phyloP scores from a whole-genome alignment of 2,329 filamentous ascomycete species.

The Colletotrichum sublineola region DNA sequence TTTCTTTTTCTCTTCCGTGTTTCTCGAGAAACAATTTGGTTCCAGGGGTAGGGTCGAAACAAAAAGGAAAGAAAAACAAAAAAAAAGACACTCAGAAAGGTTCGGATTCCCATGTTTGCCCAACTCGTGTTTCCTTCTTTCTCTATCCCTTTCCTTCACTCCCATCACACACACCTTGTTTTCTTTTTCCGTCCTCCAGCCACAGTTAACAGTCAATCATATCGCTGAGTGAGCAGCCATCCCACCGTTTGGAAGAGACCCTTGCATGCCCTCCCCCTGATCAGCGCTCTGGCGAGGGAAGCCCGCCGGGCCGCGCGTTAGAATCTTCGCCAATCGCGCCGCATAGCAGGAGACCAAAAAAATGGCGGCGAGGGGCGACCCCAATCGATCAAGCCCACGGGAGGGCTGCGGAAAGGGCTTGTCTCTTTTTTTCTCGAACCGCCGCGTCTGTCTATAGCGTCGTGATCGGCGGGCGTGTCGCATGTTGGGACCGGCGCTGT shows the following conservation, averaged over 20 bases:
- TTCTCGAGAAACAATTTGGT: not conserved
- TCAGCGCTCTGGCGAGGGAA: slow-evolving; percentile 8
- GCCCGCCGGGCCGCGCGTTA: slow-evolving; percentile 9
- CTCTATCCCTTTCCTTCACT: not conserved
- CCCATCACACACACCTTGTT: not conserved
- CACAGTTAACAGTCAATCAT: not conserved
- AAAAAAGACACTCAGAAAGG: not conserved
- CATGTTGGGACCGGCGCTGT: slow-evolving; percentile 14
- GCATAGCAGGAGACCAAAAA: slow-evolving; percentile 1
- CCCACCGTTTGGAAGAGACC: not conserved
- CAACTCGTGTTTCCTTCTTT: not conserved
- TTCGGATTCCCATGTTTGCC: not conserved
- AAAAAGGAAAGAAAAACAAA: not conserved
- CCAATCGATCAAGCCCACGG: not conserved
- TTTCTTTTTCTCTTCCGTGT: not conserved
- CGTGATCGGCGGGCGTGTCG: slow-evolving; percentile 20
- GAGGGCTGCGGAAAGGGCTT: not conserved
- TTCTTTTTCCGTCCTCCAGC: not conserved
- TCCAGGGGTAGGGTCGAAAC: not conserved
- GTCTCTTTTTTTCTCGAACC: not conserved
- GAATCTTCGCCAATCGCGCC: slow-evolving; percentile 25
- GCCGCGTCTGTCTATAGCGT: not conserved
- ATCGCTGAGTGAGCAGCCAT: not conserved
- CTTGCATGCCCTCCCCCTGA: slow-evolving; percentile 4
- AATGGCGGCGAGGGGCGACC: slow-evolving; percentile 15